Conservation (phyloP, 1,284 basidiomycete species). For the Ustilago esculenta region DNA sequence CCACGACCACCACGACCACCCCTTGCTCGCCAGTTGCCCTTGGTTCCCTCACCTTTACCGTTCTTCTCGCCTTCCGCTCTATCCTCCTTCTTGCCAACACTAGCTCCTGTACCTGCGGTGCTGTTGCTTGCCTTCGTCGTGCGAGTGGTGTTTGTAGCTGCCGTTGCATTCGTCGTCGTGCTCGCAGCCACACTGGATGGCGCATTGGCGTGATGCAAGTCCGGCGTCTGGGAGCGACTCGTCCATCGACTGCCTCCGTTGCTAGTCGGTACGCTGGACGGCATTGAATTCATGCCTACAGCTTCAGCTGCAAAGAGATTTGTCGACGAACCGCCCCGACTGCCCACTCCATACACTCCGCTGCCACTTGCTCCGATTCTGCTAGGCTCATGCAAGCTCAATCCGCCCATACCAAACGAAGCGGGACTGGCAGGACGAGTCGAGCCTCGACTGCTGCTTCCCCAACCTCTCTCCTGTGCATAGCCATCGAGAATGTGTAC, state of each 20-base stretch:
- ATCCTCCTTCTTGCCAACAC: background rate
- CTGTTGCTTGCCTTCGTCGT: slow-evolving; percentile 1
- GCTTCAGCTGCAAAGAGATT: slow-evolving; percentile 8
- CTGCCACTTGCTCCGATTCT: background rate
- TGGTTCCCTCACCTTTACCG: background rate
- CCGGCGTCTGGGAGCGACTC: slow-evolving; percentile 41
- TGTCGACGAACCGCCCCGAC: slow-evolving; percentile 19
- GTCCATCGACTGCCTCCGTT: slow-evolving; percentile 45
- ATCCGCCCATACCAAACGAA: slow-evolving; percentile 24
- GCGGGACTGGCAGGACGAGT: slow-evolving; percentile 40
- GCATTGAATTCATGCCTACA: slow-evolving; percentile 4
- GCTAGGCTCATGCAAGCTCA: slow-evolving; percentile 27
- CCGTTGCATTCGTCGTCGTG: slow-evolving; percentile 10
- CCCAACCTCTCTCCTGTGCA: slow-evolving; percentile 45
- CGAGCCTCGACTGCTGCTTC: slow-evolving; percentile 31
- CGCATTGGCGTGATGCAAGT: slow-evolving; percentile 4
- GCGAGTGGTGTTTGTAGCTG: background rate
- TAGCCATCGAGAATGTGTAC: slow-evolving; percentile 59
- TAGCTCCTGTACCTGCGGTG: background rate
- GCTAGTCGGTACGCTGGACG: slow-evolving; percentile 21
- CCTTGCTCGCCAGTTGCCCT: slow-evolving; percentile 16
- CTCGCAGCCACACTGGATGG: slow-evolving; percentile 14
- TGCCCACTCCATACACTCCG: slow-evolving; percentile 22
- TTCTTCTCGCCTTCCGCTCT: background rate
- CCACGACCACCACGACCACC: slow-evolving; percentile 4